Evolutionary conservation across 1,139 yeast species (phyloP), one percentile per base, ranked within the genome.

Genomic region (Casaregolazyma lundiana): DNA sequence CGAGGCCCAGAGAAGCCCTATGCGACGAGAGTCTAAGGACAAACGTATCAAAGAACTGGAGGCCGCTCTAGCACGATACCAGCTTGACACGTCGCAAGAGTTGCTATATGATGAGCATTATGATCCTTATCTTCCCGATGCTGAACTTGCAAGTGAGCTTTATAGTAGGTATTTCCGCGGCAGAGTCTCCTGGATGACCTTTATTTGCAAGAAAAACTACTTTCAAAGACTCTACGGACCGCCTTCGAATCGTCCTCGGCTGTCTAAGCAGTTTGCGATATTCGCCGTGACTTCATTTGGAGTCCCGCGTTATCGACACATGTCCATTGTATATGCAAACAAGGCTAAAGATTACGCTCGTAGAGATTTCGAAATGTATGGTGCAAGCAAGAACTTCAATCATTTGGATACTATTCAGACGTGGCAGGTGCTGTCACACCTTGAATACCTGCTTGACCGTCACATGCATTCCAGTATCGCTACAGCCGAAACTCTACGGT

Each of bases 351-450:
- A 38, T 8, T 38, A 38, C 29, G 41, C 41, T 16, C 7, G 11
- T 13, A 26, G 24, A 17, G 41, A 38, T 7, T 9, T 38, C 15
- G 30, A n/a, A 4, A 17, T n/a, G 20, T 16, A 22, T 11, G 29
- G n/a, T 2, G 20, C 17, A 2, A 30, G 30, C 8, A 38, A 24
- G 13, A 13, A 13, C 4, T 38, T 38, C 34, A 24, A 38, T n/a
- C 41, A 22, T 22, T 20, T 38, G 17, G 20, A 38, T 5, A 38
- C 26, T 19, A 24, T 38, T 24, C 41, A 38, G 15, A 8, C 34
- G 1, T 16, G 26, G 34, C 13, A 22, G n/a, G 13, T 38, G 4
- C 15, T 38, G 6, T 22, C 34, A 8, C 13, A 17, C 20, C 8
- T 24, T 19, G 41, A 38, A 38, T 38, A 34, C 18, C 7, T 8